A percentile compares a stretch with the other conserved stretches of the same genome.
phyloP scores from a whole-genome alignment of 2,329 filamentous ascomycete species.

The Cladosporium sp. region DNA sequence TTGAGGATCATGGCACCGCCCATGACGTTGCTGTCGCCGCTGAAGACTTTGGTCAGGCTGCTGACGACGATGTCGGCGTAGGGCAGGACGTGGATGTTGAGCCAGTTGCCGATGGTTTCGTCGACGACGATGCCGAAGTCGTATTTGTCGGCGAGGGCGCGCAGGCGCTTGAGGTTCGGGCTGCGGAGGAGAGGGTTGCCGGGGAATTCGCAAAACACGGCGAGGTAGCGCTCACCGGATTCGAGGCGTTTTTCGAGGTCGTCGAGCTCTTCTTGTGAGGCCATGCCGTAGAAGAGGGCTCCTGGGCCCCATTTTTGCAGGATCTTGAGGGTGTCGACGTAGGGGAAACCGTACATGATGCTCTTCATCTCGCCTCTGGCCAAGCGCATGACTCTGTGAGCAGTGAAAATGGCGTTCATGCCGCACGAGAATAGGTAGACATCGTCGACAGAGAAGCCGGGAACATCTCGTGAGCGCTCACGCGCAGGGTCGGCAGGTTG shows the following conservation, averaged over 20 bases:
- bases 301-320: slow-evolving; percentile 92
- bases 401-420: slow-evolving; percentile 94
- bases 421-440: slow-evolving; percentile 86
- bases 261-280: slow-evolving; percentile 74
- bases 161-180: slow-evolving; percentile 81
- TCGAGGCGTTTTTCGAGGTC: slow-evolving; percentile 73
- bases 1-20: slow-evolving; percentile 71
- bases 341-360: slow-evolving; percentile 94
- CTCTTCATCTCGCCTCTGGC: slow-evolving; percentile 68
- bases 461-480: slow-evolving; percentile 46
- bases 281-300: slow-evolving; percentile 82
- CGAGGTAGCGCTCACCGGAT: slow-evolving; percentile 73
- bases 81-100: slow-evolving; percentile 90
- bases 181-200: slow-evolving; percentile 86
- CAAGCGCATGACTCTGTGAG: slow-evolving; percentile 71
- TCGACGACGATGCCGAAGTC: slow-evolving; percentile 90
- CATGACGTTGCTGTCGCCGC: slow-evolving; percentile 97
- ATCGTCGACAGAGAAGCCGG: slow-evolving; percentile 76
- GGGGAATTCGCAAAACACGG: slow-evolving; percentile 92
- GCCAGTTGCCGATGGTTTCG: slow-evolving; percentile 94
- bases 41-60: slow-evolving; percentile 95
- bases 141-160: slow-evolving; percentile 74
- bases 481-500: slow-evolving; percentile 37
- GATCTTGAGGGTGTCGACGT: slow-evolving; percentile 94
- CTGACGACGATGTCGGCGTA: slow-evolving; percentile 90